Percentiles rank a stretch among this genome's conserved stretches.
These are phyloP conservation scores for Phytopythium aichiense DNA, from an alignment of 352 stramenopile genomes.

Conservation along the genomic window DNA sequence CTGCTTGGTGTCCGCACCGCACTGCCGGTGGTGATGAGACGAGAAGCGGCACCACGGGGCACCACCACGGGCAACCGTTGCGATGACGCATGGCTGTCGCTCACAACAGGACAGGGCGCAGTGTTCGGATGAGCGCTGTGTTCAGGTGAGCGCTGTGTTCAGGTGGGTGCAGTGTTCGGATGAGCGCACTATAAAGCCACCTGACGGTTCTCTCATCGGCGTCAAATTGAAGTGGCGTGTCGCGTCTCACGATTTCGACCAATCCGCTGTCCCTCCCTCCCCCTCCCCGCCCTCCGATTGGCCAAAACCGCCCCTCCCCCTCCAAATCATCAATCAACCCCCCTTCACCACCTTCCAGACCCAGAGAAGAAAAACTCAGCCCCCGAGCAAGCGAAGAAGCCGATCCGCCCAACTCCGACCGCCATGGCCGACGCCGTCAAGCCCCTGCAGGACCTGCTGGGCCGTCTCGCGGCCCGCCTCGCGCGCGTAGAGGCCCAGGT, in stretches of 20 bases:
- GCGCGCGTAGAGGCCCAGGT: constrained; percentile 73
- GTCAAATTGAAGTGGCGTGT: constrained; percentile 7
- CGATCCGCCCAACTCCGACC: constrained; percentile 3
- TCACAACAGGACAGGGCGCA: background rate
- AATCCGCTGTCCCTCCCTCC: background rate
- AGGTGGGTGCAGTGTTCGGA: background rate
- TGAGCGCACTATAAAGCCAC: background rate
- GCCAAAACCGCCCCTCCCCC: background rate
- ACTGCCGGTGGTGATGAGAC: too few species aligned
- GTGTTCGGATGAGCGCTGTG: too few species aligned
- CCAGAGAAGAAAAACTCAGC: constrained; percentile 4
- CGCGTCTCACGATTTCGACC: background rate
- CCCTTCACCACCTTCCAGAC: background rate
- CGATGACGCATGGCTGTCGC: background rate
- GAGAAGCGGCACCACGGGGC: too few species aligned
- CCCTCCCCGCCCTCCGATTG: background rate
- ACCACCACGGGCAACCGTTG: background rate
- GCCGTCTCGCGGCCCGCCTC: constrained; percentile 74
- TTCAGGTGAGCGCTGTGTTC: background rate
- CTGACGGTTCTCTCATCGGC: background rate
- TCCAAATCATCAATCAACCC: background rate
- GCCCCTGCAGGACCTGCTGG: constrained; percentile 80
- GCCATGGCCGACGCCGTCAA: constrained; percentile 63
- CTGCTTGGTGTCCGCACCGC: too few species aligned
- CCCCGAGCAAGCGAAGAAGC: constrained; percentile 9